Conservation (phyloP, 2,329 filamentous ascomycete species). For the Thyridium curvatum region DNA sequence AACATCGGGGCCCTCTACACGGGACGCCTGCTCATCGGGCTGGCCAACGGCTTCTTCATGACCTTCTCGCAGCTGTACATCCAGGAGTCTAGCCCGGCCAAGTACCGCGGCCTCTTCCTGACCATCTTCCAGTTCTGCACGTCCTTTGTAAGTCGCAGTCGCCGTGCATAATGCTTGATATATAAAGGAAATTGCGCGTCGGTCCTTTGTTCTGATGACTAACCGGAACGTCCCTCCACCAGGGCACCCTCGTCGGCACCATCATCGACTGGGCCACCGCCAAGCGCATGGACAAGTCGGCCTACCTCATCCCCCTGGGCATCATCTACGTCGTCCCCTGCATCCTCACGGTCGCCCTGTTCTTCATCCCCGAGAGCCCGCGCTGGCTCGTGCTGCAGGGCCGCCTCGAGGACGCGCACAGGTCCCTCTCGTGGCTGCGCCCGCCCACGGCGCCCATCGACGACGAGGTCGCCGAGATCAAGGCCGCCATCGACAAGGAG, state of each 20-base stretch:
- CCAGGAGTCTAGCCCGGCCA: conserved; percentile 14
- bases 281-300: conserved; percentile 11
- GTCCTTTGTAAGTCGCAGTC: conserved; percentile 23
- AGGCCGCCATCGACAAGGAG: conserved; percentile 25
- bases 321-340: background rate
- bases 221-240: conserved; percentile 7
- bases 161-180: too few species aligned
- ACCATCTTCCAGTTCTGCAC: conserved; percentile 8
- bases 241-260: conserved; percentile 35
- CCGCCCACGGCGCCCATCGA: conserved; percentile 21
- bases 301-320: conserved; percentile 10
- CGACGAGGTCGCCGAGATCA: conserved; percentile 24
- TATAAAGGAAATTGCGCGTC: too few species aligned
- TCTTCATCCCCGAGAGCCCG: conserved; percentile 23
- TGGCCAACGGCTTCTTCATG: conserved; percentile 48
- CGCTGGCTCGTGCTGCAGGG: conserved; percentile 21
- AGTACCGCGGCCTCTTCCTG: conserved; percentile 22
- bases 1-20: conserved; percentile 42
- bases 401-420: conserved; percentile 20
- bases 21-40: conserved; percentile 42
- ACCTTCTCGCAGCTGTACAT: conserved; percentile 25
- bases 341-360: conserved; percentile 1
- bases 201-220: conserved; percentile 14
- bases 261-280: conserved; percentile 25
- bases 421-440: conserved; percentile 26